Evolutionary conservation across 371 early-diverging fungal species (phyloP).

Genomic region (Actinomucor elegans): DNA sequence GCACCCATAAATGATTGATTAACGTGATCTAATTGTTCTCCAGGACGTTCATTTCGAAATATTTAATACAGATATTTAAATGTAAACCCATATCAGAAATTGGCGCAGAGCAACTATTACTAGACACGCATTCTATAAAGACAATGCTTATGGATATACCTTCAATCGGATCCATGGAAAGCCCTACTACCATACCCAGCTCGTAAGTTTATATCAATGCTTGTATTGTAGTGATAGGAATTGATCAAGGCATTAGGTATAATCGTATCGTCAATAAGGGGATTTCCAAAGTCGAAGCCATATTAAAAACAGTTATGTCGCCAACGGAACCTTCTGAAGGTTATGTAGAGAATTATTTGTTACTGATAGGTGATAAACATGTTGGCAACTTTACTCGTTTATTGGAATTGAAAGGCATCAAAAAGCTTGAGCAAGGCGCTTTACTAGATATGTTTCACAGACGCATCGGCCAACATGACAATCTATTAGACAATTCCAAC

Average conservation of each 20-base stretch:
- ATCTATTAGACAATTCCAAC: slow-evolving; percentile 37
- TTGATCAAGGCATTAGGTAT: no score
- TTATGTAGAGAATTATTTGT: slow-evolving; percentile 84
- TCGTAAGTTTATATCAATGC: slow-evolving; percentile 46
- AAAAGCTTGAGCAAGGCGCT: slow-evolving; percentile 54
- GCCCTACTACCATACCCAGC: slow-evolving; percentile 48
- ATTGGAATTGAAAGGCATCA: slow-evolving; percentile 81
- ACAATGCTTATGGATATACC: slow-evolving; percentile 76
- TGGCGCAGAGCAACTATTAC: slow-evolving; percentile 87
- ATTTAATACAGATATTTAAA: slow-evolving; percentile 60
- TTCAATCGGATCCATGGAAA: slow-evolving; percentile 51
- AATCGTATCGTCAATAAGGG: slow-evolving; percentile 80
- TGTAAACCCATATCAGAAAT: slow-evolving; percentile 84
- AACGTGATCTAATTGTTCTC: not conserved
- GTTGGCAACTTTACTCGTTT: slow-evolving; percentile 69
- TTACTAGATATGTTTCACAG: slow-evolving; percentile 57
- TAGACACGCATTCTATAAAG: slow-evolving; percentile 91
- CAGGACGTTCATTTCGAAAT: slow-evolving; percentile 67
- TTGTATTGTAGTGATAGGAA: no score
- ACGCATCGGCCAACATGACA: slow-evolving; percentile 22
- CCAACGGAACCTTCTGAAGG: slow-evolving; percentile 83
- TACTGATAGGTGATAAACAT: slow-evolving; percentile 76
- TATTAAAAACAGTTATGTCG: slow-evolving; percentile 89
- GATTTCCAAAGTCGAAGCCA: slow-evolving; percentile 76
- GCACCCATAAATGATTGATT: slow-evolving; percentile 7